Conservation (phyloP, 2,329 filamentous ascomycete genomes). For the Verticillium albo-atrum region DNA sequence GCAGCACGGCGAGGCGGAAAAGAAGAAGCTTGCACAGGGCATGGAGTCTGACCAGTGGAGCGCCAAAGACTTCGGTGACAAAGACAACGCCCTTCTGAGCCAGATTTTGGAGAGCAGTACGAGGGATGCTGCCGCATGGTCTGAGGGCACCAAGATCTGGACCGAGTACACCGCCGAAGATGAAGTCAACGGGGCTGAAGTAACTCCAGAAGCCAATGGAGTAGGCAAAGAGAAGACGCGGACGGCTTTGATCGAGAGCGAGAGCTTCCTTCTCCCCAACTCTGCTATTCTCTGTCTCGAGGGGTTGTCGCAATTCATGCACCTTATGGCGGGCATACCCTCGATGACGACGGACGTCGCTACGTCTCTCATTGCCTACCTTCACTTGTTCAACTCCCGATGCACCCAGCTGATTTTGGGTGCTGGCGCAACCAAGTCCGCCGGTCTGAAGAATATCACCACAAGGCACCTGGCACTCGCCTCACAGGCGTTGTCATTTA, state of each 20-base stretch:
- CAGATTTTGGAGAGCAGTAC: slow-evolving; percentile 67
- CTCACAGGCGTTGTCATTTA: slow-evolving; percentile 82
- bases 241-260: slow-evolving; percentile 74
- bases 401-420: slow-evolving; percentile 96
- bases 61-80: slow-evolving; percentile 68
- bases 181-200: slow-evolving; percentile 8
- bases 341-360: slow-evolving; percentile 85
- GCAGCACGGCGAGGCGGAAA: slow-evolving; percentile 65
- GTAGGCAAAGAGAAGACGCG: slow-evolving; percentile 59
- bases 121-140: slow-evolving; percentile 64
- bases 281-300: slow-evolving; percentile 78
- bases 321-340: slow-evolving; percentile 78
- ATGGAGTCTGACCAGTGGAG: slow-evolving; percentile 82
- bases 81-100: slow-evolving; percentile 54
- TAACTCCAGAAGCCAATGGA: slow-evolving; percentile 39
- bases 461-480: slow-evolving; percentile 92
- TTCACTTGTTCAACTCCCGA: slow-evolving; percentile 92
- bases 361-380: slow-evolving; percentile 72
- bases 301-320: slow-evolving; percentile 78
- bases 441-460: slow-evolving; percentile 91
- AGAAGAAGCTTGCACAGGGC: slow-evolving; percentile 67
- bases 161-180: slow-evolving; percentile 19
- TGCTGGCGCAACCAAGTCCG: slow-evolving; percentile 82
- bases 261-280: slow-evolving; percentile 79
- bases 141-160: slow-evolving; percentile 56